Percentiles rank a stretch among this genome's conserved stretches.
phyloP scores from a whole-genome alignment of 2,329 filamentous ascomycete species.

The Simplicillium aogashimaense region DNA sequence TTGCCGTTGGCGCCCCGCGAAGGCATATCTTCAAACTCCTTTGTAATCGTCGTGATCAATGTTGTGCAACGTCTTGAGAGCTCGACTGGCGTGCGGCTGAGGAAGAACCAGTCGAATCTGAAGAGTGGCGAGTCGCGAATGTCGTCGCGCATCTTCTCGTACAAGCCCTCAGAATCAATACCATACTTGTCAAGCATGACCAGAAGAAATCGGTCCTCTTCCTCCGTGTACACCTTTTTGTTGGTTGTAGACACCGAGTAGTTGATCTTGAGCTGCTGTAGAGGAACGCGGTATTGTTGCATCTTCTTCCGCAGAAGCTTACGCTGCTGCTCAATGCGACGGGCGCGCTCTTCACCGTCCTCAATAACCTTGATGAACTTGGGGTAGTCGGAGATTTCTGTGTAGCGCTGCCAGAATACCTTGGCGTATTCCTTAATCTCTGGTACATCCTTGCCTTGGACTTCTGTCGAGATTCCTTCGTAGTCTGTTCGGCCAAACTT shows the following conservation, averaged over 20 bases:
- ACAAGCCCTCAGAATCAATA: slow-evolving; percentile 81
- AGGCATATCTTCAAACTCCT: slow-evolving; percentile 75
- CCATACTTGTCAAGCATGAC: slow-evolving; percentile 90
- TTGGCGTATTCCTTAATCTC: slow-evolving; percentile 90
- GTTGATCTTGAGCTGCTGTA: slow-evolving; percentile 97
- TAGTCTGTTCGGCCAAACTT: slow-evolving; percentile 86
- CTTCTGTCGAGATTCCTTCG: slow-evolving; percentile 74
- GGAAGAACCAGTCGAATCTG: slow-evolving; percentile 98
- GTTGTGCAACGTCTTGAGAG: slow-evolving; percentile 89
- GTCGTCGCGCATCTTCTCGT: slow-evolving; percentile 93
- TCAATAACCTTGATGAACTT: slow-evolving; percentile 88
- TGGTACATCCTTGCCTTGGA: slow-evolving; percentile 77
- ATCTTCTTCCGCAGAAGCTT: slow-evolving; percentile 94
- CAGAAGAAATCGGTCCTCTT: slow-evolving; percentile 90
- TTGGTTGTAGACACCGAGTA: slow-evolving; percentile 98
- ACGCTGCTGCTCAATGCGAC: slow-evolving; percentile 83
- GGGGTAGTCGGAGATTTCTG: slow-evolving; percentile 77
- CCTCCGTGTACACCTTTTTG: slow-evolving; percentile 99
- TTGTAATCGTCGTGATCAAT: slow-evolving; percentile 83
- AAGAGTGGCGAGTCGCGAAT: slow-evolving; percentile 92
- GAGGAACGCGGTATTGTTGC: slow-evolving; percentile 88
- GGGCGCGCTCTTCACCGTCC: slow-evolving; percentile 80
- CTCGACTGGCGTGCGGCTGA: slow-evolving; percentile 87
- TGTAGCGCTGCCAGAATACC: slow-evolving; percentile 93
- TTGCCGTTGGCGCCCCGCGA: slow-evolving; percentile 51